Evolutionary conservation across 305 asterid species (phyloP).

Genomic region (Fraxinus xanthoxyloides): DNA sequence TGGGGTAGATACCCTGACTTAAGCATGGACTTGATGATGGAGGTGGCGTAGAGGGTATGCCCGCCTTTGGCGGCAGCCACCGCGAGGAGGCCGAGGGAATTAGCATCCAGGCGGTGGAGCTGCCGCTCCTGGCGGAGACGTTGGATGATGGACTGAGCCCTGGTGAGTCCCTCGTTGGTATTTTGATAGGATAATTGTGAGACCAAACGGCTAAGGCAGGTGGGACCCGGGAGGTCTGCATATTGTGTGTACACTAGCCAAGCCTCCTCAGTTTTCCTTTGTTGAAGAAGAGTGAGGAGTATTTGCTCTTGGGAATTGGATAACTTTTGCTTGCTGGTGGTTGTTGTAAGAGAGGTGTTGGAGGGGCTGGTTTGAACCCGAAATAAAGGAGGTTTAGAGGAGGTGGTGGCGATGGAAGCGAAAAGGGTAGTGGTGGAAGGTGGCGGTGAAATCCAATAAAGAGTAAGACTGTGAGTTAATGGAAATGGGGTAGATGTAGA

Average conservation of each 20-base stretch:
- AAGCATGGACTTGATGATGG: conserved; percentile 84
- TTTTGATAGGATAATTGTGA: conserved; percentile 77
- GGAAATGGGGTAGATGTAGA: conserved; percentile 17
- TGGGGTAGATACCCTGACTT: conserved; percentile 88
- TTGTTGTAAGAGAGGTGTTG: conserved; percentile 25
- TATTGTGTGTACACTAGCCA: conserved; percentile 62
- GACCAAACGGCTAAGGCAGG: conserved; percentile 92
- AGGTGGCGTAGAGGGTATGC: conserved; percentile 74
- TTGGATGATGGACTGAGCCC: conserved; percentile 84
- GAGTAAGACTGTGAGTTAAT: conserved; percentile 33
- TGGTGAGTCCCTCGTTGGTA: conserved; percentile 50
- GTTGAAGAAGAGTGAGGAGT: conserved; percentile 69
- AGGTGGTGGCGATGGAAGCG: conserved; percentile 27
- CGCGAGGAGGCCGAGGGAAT: conserved; percentile 88
- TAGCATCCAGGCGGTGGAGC: conserved; percentile 92
- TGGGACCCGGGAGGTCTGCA: conserved; percentile 60
- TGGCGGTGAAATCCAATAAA: conserved; percentile 44
- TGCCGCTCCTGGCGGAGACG: conserved; percentile 74
- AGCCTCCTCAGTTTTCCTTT: conserved; percentile 79
- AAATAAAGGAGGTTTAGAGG: conserved; percentile 36
- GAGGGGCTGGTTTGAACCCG: conserved; percentile 34
- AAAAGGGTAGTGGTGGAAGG: conserved; percentile 28
- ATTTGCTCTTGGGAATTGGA: conserved; percentile 41
- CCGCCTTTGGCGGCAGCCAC: conserved; percentile 87
- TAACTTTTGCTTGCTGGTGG: conserved; percentile 21